A percentile compares a stretch with the other conserved stretches of the same genome.
Evolutionary conservation across 495 filamentous ascomycete species (phyloP).

Genomic region (Cetradonia linearis): DNA sequence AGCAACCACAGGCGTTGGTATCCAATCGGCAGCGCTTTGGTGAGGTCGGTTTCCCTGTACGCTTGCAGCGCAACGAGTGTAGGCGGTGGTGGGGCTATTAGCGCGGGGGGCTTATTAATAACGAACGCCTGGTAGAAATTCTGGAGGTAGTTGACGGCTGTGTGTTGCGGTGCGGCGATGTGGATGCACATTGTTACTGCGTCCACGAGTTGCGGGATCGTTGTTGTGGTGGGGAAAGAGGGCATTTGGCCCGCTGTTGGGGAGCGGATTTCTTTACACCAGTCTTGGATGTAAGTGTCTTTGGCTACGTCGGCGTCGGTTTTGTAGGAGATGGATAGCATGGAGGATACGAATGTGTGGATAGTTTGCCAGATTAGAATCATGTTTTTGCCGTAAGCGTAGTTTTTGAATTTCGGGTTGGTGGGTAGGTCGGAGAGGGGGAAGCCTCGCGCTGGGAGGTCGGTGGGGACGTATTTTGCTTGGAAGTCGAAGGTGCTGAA

Average conservation of each 20-base stretch:
- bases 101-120: slow-evolving; percentile 34
- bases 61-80: neutral
- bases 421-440: slow-evolving; percentile 24
- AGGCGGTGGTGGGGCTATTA: slow-evolving; percentile 30
- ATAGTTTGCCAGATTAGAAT: slow-evolving; percentile 33
- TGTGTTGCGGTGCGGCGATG: slow-evolving; percentile 41
- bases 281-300: slow-evolving; percentile 30
- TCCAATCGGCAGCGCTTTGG: neutral
- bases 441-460: slow-evolving; percentile 37
- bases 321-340: slow-evolving; percentile 26
- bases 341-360: slow-evolving; percentile 29
- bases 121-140: slow-evolving; percentile 42
- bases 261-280: slow-evolving; percentile 32
- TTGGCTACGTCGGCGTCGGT: slow-evolving; percentile 21
- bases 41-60: neutral
- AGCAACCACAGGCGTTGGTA: neutral
- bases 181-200: slow-evolving; percentile 43
- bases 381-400: slow-evolving; percentile 38
- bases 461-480: slow-evolving; percentile 34
- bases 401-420: slow-evolving; percentile 35
- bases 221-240: slow-evolving; percentile 29
- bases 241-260: slow-evolving; percentile 25
- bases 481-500: slow-evolving; percentile 14
- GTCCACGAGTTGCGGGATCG: slow-evolving; percentile 24
- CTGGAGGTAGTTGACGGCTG: slow-evolving; percentile 42